Percentiles rank a stretch among this genome's conserved stretches.
These are phyloP conservation scores for Boechera retrofracta DNA, from an alignment of 345 rosid species.

Conservation along the genomic window DNA sequence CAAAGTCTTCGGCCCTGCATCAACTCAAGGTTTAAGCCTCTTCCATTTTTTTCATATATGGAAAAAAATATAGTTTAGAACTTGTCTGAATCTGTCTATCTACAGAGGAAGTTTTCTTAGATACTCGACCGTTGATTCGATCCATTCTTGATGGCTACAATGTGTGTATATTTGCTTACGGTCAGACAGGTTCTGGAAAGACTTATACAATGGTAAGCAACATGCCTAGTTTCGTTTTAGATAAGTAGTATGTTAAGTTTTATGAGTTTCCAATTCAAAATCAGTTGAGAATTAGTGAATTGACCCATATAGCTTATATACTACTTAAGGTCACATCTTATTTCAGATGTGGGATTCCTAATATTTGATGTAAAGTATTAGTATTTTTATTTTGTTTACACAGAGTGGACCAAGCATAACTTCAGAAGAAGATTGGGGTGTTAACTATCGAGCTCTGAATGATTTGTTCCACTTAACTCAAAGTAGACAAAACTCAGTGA, in stretches of 20 bases:
- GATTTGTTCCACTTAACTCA: slow-evolving; percentile 88
- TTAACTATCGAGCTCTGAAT: slow-evolving; percentile 85
- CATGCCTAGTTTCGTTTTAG: neutral
- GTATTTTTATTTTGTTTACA: slow-evolving; percentile 14
- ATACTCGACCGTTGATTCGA: slow-evolving; percentile 80
- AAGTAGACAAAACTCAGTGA: slow-evolving; percentile 60
- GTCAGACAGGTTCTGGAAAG: slow-evolving; percentile 95
- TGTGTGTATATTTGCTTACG: slow-evolving; percentile 92
- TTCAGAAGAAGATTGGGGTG: slow-evolving; percentile 87
- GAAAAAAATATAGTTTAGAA: neutral
- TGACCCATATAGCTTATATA: neutral
- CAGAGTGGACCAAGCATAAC: slow-evolving; percentile 82
- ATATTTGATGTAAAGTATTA: neutral
- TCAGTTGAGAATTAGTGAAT: neutral
- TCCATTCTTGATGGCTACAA: slow-evolving; percentile 90
- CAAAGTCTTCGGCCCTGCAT: slow-evolving; percentile 74
- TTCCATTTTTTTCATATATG: neutral
- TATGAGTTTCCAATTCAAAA: neutral
- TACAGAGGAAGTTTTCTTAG: slow-evolving; percentile 78
- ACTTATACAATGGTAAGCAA: slow-evolving; percentile 82
- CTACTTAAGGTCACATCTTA: neutral
- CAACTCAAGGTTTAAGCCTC: slow-evolving; percentile 72
- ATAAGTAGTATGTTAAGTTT: neutral
- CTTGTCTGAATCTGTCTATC: neutral
- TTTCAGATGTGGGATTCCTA: neutral